Base-by-base conservation (phyloP, 2,329 filamentous ascomycete species). In the Cucurbitaria berberidis region DNA sequence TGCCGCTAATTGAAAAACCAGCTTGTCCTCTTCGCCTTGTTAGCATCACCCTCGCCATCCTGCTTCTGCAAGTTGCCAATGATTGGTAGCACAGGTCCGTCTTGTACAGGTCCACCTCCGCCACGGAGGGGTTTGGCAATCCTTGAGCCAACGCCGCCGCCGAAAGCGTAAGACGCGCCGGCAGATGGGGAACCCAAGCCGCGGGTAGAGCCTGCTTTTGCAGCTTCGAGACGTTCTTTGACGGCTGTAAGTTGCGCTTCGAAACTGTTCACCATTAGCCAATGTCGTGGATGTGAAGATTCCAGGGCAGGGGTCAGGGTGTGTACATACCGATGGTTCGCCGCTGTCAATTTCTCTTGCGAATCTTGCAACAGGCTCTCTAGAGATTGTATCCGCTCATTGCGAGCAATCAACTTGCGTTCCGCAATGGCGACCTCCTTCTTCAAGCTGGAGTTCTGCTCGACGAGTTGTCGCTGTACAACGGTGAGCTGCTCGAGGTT, bases 361-460 rank as follows among this genome's bases (percentile, higher is more conserved):
- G 91, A 96, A 76, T 99, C 95, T 76, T 96, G 92, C 67, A 99
- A 83, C 70, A 99, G 80, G 70, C 85, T 89, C 80, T 99, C 95
- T 40, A 99, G 82, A 74, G 90, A 96, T 76, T 96, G 89, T 74
- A 99, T 99, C 52, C 95, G 89, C 82, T 99, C 95, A 73, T 98
- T 98, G 66, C 95, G 84, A 21, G 95, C 95, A 75, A 96, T 96
- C 58, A 99, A 83, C 78, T 99, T 99, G 67, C 95, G 87, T 82
- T 99, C 95, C 0, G 95, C 95, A 73, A 99, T 99, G 49, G 95
- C 95, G 49, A 99, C 95, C 78, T 99, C 95, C 82, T 99, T 98
- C 87, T 99, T 99, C 69, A 99, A 89, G 27, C 59, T 63, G 65
- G 91, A 91, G 78, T 99, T 99, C 77, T 99, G 95, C 80, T 99